Conservation (phyloP, 306 rosid genomes). For the Inga laurina region DNA sequence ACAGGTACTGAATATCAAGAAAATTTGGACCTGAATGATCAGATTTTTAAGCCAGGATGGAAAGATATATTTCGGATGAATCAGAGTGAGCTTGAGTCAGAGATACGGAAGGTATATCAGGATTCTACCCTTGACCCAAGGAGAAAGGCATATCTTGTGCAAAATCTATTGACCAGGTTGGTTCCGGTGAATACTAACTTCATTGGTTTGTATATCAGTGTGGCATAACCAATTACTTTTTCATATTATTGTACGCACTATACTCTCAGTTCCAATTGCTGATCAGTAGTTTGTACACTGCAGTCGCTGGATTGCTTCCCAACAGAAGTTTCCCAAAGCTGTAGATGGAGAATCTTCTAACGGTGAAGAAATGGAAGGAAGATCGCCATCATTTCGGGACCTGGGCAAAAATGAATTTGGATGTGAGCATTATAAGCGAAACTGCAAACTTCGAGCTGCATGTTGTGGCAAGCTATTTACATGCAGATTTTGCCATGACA, state of each 20-base stretch:
- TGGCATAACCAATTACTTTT: constrained; percentile 22
- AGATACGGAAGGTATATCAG: constrained; percentile 95
- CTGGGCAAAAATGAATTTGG: constrained; percentile 69
- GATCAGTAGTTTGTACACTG: constrained; percentile 35
- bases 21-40: constrained; percentile 81
- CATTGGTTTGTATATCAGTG: constrained; percentile 22
- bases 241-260: constrained; percentile 18
- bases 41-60: constrained; percentile 99
- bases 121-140: constrained; percentile 96
- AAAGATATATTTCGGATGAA: constrained; percentile 98
- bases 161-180: constrained; percentile 97
- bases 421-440: constrained; percentile 97
- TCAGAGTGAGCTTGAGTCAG: constrained; percentile 96
- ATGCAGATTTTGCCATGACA: constrained; percentile 98
- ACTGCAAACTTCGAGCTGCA: constrained; percentile 96
- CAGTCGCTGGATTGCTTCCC: constrained; percentile 99
- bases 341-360: constrained; percentile 60
- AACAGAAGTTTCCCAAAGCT: constrained; percentile 85
- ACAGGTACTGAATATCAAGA: constrained; percentile 75
- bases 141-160: constrained; percentile 97
- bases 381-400: constrained; percentile 66
- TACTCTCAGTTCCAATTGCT: constrained; percentile 24
- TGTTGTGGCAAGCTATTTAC: constrained; percentile 94
- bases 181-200: constrained; percentile 25
- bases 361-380: constrained; percentile 66